Percentiles rank a stretch among this genome's conserved stretches.
Conservation (phyloP, 176 grass and related monocot species). For the Bolboschoenus planiculmis region DNA sequence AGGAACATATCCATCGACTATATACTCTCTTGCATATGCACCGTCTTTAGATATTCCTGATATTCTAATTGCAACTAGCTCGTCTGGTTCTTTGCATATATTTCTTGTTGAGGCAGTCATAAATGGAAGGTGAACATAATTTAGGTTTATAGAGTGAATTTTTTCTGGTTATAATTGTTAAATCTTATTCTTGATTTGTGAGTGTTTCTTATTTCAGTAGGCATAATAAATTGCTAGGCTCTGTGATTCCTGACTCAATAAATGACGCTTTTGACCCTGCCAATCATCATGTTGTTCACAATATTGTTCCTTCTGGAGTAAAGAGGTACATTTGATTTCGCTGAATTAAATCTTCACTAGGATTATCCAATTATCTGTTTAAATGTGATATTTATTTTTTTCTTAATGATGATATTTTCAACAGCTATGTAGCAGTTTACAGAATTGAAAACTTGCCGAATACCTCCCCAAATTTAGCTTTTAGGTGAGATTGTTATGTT, state of each 20-base stretch:
- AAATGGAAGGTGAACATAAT: slow-evolving; percentile 66
- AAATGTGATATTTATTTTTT: not conserved
- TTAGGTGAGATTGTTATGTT: slow-evolving; percentile 40
- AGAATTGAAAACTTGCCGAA: slow-evolving; percentile 53
- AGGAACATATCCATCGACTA: slow-evolving; percentile 87
- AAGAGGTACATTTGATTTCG: slow-evolving; percentile 53
- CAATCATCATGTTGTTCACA: slow-evolving; percentile 92
- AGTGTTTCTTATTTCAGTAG: slow-evolving; percentile 40
- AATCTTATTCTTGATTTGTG: not conserved
- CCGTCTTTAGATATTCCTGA: slow-evolving; percentile 54
- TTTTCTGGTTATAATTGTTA: not conserved
- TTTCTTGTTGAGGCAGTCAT: slow-evolving; percentile 67
- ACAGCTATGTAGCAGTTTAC: slow-evolving; percentile 53
- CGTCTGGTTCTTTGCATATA: slow-evolving; percentile 88
- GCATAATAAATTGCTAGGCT: slow-evolving; percentile 56
- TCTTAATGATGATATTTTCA: slow-evolving; percentile 24
- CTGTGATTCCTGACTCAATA: slow-evolving; percentile 77
- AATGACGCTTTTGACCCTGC: slow-evolving; percentile 74
- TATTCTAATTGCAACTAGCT: slow-evolving; percentile 88
- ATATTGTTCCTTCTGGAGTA: slow-evolving; percentile 46
- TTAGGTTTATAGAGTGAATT: too few species aligned
- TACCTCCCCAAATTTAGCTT: slow-evolving; percentile 42
- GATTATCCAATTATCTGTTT: not conserved
- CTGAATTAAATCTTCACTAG: not conserved
- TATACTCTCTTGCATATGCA: slow-evolving; percentile 79